Evolutionary conservation across 2,329 filamentous ascomycete species (phyloP).

Genomic region (Aspergillus oerlinghausenensis): DNA sequence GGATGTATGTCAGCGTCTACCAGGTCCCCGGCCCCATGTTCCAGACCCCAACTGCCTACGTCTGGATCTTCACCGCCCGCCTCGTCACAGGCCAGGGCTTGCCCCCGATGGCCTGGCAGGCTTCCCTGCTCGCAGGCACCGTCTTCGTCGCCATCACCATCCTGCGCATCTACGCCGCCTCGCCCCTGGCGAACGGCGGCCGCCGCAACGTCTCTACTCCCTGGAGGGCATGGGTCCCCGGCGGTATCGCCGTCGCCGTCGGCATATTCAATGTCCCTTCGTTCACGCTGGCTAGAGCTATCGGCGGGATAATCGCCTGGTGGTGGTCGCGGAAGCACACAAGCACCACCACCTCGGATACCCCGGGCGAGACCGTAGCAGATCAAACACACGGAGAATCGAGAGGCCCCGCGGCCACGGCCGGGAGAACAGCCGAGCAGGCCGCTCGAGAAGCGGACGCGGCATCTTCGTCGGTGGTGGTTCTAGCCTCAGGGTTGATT

Average conservation of each 20-base stretch:
- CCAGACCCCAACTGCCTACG: conserved; percentile 88
- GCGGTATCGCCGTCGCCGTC: conserved; percentile 92
- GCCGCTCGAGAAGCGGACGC: conserved; percentile 27
- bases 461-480: conserved; percentile 64
- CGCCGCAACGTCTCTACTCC: conserved; percentile 34
- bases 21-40: conserved; percentile 83
- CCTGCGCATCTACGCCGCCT: conserved; percentile 56
- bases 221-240: conserved; percentile 77
- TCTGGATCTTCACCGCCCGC: conserved; percentile 95
- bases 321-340: conserved; percentile 62
- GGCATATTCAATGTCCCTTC: conserved; percentile 98
- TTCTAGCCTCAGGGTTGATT: conserved; percentile 87
- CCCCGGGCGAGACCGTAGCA: not conserved
- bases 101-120: conserved; percentile 76
- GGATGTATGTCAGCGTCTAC: conserved; percentile 86
- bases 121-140: conserved; percentile 67
- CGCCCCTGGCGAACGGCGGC: conserved; percentile 27
- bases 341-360: conserved; percentile 10
- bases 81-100: conserved; percentile 87
- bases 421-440: conserved; percentile 38
- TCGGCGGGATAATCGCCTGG: conserved; percentile 72
- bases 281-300: conserved; percentile 83
- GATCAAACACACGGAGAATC: not conserved
- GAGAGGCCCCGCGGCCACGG: not conserved
- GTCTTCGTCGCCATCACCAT: conserved; percentile 70